phyloP scores from a whole-genome alignment of 1,139 yeast species.

The Taiozyma sp. region DNA sequence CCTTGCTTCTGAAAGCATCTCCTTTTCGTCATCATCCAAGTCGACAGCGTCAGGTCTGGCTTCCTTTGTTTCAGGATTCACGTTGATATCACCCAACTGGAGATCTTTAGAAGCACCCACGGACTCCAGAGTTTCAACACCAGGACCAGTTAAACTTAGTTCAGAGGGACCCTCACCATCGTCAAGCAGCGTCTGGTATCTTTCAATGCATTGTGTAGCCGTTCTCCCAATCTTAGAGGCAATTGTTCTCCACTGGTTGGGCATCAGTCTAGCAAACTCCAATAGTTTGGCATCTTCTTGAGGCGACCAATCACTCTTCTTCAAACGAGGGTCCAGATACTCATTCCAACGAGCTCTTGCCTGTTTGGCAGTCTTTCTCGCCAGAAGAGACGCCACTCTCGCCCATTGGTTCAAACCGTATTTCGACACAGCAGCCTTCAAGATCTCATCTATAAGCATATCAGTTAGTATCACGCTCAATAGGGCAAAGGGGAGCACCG shows the following conservation, averaged over 20 bases:
- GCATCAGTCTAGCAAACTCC: slow-evolving; percentile 63
- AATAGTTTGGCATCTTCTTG: slow-evolving; percentile 76
- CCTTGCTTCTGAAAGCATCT: slow-evolving; percentile 90
- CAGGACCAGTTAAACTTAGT: slow-evolving; percentile 46
- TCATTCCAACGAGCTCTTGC: slow-evolving; percentile 94
- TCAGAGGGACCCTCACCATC: slow-evolving; percentile 41
- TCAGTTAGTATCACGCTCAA: slow-evolving; percentile 3
- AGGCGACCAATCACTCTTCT: slow-evolving; percentile 62
- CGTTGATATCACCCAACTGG: slow-evolving; percentile 53
- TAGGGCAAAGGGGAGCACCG: too few species aligned
- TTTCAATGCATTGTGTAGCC: slow-evolving; percentile 82
- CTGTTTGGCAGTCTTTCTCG: slow-evolving; percentile 85
- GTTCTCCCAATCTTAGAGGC: slow-evolving; percentile 80
- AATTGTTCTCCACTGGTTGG: slow-evolving; percentile 93
- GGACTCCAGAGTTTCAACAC: slow-evolving; percentile 48
- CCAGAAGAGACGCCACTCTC: slow-evolving; percentile 80
- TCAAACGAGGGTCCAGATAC: slow-evolving; percentile 73
- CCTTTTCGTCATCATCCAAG: slow-evolving; percentile 83
- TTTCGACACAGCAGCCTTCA: slow-evolving; percentile 87
- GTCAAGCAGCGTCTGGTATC: slow-evolving; percentile 76
- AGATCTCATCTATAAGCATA: slow-evolving; percentile 55
- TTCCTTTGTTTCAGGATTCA: slow-evolving; percentile 76
- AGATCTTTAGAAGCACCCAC: slow-evolving; percentile 31
- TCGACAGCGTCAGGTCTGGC: slow-evolving; percentile 80
- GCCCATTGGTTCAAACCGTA: slow-evolving; percentile 96